phyloP scores from a whole-genome alignment of 2,329 filamentous ascomycete genomes.

The Lecanicillium sp. region DNA sequence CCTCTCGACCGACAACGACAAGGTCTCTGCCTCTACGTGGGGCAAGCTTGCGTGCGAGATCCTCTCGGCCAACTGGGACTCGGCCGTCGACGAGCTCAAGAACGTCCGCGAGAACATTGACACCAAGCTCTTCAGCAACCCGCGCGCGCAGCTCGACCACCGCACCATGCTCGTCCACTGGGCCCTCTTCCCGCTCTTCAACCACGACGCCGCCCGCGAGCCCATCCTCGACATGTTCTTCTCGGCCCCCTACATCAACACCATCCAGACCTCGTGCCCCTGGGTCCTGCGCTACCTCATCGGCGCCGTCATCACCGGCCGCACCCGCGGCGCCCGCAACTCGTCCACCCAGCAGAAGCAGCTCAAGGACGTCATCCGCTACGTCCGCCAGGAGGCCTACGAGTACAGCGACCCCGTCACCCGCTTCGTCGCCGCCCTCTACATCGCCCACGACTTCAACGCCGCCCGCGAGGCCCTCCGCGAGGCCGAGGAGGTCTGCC shows the following conservation, averaged over 20 bases:
- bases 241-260: slow-evolving; percentile 97
- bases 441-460: slow-evolving; percentile 82
- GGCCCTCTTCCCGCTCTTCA: slow-evolving; percentile 98
- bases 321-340: slow-evolving; percentile 66
- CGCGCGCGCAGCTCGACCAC: slow-evolving; percentile 90
- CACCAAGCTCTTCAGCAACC: slow-evolving; percentile 91
- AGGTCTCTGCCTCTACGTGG: slow-evolving; percentile 92
- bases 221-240: slow-evolving; percentile 94
- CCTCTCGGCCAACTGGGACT: slow-evolving; percentile 90
- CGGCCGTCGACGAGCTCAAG: slow-evolving; percentile 80
- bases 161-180: slow-evolving; percentile 98
- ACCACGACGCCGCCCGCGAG: slow-evolving; percentile 87
- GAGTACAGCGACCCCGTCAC: slow-evolving; percentile 96
- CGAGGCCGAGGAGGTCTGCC: slow-evolving; percentile 84
- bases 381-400: slow-evolving; percentile 94
- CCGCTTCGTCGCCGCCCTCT: slow-evolving; percentile 92
- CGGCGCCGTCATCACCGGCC: slow-evolving; percentile 91
- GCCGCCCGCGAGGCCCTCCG: slow-evolving; percentile 85
- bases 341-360: slow-evolving; percentile 91
- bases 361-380: slow-evolving; percentile 92
- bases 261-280: slow-evolving; percentile 94
- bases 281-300: slow-evolving; percentile 95
- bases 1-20: slow-evolving; percentile 96
- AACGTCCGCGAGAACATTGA: slow-evolving; percentile 92
- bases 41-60: slow-evolving; percentile 97